Evolutionary conservation across 805 yeast species (phyloP).

Genomic region (Candida nitratophila): DNA sequence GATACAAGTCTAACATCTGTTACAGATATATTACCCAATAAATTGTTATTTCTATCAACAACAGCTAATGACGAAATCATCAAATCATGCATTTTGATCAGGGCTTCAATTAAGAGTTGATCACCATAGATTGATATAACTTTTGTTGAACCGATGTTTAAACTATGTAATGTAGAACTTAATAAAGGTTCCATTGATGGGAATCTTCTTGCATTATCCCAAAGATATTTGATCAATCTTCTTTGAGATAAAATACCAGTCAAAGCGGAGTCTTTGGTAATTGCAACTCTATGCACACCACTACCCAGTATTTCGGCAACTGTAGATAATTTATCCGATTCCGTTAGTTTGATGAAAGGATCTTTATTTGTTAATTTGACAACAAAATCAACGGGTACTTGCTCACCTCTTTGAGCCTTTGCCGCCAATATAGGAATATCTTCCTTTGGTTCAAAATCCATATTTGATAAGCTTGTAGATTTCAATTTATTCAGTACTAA

Average conservation of each 20-base stretch:
- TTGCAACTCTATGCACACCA: conserved; percentile 93
- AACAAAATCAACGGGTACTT: conserved; percentile 87
- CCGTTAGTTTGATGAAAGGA: conserved; percentile 75
- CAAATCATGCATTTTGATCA: conserved; percentile 74
- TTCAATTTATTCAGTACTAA: conserved; percentile 70
- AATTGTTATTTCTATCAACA: conserved; percentile 65
- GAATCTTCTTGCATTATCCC: conserved; percentile 91
- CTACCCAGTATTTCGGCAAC: conserved; percentile 88
- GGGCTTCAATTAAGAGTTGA: conserved; percentile 78
- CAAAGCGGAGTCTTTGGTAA: conserved; percentile 46
- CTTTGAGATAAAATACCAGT: conserved; percentile 90
- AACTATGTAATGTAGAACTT: conserved; percentile 58
- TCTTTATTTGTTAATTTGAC: conserved; percentile 80
- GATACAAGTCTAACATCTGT: conserved; percentile 90
- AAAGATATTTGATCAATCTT: conserved; percentile 71
- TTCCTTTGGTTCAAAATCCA: conserved; percentile 27
- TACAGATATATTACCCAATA: conserved; percentile 88
- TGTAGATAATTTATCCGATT: conserved; percentile 56
- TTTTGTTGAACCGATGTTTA: conserved; percentile 63
- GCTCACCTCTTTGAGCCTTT: conserved; percentile 25
- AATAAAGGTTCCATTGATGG: conserved; percentile 72
- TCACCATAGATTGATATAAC: conserved; percentile 86
- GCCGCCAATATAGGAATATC: conserved; percentile 14
- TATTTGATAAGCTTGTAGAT: conserved; percentile 28
- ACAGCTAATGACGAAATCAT: conserved; percentile 90